Base-by-base conservation (phyloP, 495 filamentous ascomycete species). In the Polyplosphaeria fusca region DNA sequence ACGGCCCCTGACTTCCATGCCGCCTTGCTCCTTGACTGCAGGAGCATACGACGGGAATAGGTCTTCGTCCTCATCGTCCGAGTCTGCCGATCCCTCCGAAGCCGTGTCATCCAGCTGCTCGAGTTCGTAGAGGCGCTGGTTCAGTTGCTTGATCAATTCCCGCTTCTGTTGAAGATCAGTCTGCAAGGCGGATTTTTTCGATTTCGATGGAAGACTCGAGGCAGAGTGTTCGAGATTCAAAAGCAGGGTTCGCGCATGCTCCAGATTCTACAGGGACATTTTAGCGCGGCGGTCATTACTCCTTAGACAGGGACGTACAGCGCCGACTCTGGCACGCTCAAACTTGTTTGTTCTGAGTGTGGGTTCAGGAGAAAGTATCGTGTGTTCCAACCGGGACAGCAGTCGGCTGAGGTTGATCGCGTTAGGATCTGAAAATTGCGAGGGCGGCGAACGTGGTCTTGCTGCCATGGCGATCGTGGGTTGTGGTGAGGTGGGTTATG, bases 181-280 rank as follows among this genome's bases (percentile, higher is more conserved):
- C 66, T 92, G 86, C 12, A 81, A 70, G 45, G 83, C 81, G 55
- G 88, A 80, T 39, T 85, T 82, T 48, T 80, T 81, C 32, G 82
- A 73, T 18, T 82, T 76, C 88, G 57, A 89, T 70, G 39, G 74
- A 66, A 4, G 82, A 72, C 84, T 80, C 2, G 46, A 19, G 16
- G 59, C 46, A 9, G 54, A 53, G 55, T 89, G 87, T 67, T 96
- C 90, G 20, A 95, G 79, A 49, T 78, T 80, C 26, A 85, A 77
- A 39, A 95, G 86, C 43, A 89, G 80, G 1, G 80, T 79, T 45
- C 84, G 84, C 7, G 91, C 91, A 67, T 89, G 84, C 67, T 87
- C 85, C 60, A 96, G 72, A 65, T 93, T 96, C 83, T 91, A 5
- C 27, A 20, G 28, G 5, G n/a, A n/a, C n/a, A n/a, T n/a, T n/a